phyloP scores from a whole-genome alignment of 352 stramenopile genomes.

The Pythium vanterpoolii region DNA sequence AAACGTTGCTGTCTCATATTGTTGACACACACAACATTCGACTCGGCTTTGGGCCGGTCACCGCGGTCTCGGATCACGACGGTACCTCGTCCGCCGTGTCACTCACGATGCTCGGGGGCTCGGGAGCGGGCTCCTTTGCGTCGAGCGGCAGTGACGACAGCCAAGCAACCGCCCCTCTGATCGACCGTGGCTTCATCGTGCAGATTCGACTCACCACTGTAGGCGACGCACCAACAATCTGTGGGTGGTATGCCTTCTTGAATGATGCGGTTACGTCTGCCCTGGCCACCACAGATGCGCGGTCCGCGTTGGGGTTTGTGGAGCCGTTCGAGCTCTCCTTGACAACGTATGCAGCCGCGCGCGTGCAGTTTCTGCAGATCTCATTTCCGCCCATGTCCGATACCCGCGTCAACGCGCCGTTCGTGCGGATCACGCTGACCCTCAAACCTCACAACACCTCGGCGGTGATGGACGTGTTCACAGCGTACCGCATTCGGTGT shows the following conservation, averaged over 20 bases:
- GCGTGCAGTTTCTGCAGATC: neutral
- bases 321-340: neutral
- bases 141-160: neutral
- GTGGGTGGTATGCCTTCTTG: neutral
- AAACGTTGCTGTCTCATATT: neutral
- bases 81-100: neutral
- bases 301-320: slow-evolving; percentile 7
- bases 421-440: slow-evolving; percentile 17
- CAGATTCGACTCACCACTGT: neutral
- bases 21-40: neutral
- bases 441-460: neutral
- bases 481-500: slow-evolving; percentile 17
- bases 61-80: neutral
- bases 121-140: neutral
- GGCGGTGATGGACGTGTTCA: slow-evolving; percentile 9
- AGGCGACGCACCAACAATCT: no score
- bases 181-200: slow-evolving; percentile 9
- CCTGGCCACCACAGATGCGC: neutral
- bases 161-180: neutral
- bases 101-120: neutral
- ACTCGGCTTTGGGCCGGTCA: neutral
- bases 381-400: neutral
- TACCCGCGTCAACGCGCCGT: neutral
- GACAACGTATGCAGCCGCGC: neutral
- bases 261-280: neutral